These are phyloP conservation scores for Colletotrichum costaricense DNA, from an alignment of 2,329 filamentous ascomycete species.

Conservation along the genomic window DNA sequence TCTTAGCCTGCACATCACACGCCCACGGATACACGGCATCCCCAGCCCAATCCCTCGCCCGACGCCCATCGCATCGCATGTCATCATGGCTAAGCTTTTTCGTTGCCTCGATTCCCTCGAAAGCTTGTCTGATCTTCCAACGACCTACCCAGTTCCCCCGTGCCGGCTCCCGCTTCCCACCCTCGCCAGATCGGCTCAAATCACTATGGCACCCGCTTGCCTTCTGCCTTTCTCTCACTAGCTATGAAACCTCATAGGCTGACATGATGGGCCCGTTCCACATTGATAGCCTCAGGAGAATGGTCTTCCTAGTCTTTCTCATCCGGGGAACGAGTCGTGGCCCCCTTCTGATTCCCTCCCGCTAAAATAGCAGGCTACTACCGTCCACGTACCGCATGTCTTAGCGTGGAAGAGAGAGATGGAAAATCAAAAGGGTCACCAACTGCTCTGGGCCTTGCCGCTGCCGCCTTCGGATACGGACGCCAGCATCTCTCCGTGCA, in stretches of 20 bases:
- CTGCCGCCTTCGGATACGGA: conserved; percentile 6
- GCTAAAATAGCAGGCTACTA: background rate
- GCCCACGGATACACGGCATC: background rate
- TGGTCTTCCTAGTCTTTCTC: background rate
- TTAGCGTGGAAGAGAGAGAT: conserved; percentile 1
- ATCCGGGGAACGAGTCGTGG: background rate
- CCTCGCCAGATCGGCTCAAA: background rate
- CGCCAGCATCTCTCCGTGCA: background rate
- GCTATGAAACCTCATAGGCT: too few species aligned
- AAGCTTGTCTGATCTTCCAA: conserved; percentile 35
- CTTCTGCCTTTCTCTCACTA: too few species aligned
- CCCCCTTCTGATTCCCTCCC: background rate
- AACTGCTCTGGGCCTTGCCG: background rate
- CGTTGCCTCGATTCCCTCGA: conserved; percentile 15
- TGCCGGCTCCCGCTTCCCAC: conserved; percentile 10
- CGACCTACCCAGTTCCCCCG: conserved; percentile 9
- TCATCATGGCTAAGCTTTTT: conserved; percentile 34
- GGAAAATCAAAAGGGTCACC: background rate
- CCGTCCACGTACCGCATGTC: background rate
- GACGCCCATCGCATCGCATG: conserved; percentile 15
- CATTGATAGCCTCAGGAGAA: background rate
- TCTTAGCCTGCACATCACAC: conserved; percentile 2
- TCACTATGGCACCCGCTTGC: too few species aligned
- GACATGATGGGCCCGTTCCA: background rate
- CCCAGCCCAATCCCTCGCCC: background rate